Evolutionary conservation across 2,329 filamentous ascomycete genomes (phyloP).

Genomic region (Monilinia laxa): DNA sequence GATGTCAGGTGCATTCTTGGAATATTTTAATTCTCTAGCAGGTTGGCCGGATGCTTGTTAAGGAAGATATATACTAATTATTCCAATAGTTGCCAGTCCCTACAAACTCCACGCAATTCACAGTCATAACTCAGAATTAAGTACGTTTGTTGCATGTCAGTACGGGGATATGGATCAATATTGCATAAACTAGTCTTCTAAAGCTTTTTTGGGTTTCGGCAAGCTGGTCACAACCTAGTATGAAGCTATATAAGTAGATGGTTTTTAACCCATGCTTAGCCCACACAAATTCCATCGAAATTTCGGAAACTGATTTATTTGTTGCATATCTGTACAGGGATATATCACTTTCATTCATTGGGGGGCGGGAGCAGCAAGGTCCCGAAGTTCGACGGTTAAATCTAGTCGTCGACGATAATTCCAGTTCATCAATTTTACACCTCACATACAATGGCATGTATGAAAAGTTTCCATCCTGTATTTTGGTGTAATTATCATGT

Average conservation of each 20-base stretch:
- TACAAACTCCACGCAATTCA: too few species aligned
- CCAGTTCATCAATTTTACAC: background rate
- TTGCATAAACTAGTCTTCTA: background rate
- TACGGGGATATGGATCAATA: background rate
- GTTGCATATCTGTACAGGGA: background rate
- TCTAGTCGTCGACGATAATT: background rate
- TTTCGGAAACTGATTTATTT: background rate
- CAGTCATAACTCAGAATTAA: too few species aligned
- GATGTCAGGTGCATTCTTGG: too few species aligned
- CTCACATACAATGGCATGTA: too few species aligned
- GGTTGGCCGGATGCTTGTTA: too few species aligned
- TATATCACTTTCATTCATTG: background rate
- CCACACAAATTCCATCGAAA: background rate
- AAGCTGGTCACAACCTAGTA: background rate
- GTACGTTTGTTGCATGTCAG: background rate
- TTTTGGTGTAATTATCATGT: too few species aligned
- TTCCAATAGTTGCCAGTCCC: too few species aligned
- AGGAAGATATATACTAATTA: too few species aligned
- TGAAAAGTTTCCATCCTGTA: too few species aligned
- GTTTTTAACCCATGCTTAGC: background rate
- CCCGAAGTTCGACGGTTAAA: too few species aligned
- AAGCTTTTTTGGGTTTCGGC: background rate
- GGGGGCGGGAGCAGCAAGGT: too few species aligned
- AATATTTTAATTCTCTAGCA: too few species aligned
- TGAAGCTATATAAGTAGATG: background rate